Evolutionary conservation across 345 rosid genomes (phyloP), one percentile per base, ranked within the genome.

Genomic region (Alliaria petiolata): DNA sequence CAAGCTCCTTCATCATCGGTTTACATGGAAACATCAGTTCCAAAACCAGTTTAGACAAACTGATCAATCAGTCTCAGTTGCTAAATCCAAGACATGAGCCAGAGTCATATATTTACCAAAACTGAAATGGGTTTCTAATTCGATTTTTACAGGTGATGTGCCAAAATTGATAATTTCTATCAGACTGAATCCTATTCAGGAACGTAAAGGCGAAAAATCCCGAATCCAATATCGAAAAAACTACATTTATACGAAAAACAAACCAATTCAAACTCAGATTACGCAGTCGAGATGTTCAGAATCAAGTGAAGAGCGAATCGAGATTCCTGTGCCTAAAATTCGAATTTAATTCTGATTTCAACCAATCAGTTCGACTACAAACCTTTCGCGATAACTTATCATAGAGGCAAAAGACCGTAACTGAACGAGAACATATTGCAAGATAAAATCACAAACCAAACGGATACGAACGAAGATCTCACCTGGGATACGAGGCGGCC

Each of bases 401-500:
- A 10, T 7, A 5, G 12, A 30, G 4, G 12, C 3, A 34, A 1
- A 36, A 16, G 19, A 56, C 6, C 8, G 11, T 26, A 50, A 14
- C 26, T 6, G 38, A 69, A n/a, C 1, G 19, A 5, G 33, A 50
- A 13, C 11, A 26, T 12, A 38, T 0, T 7, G 15, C 16, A 20
- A 33, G 13, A 55, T 8, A 25, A 52, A 40, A 28, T 30, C 28
- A 40, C 53, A 13, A 38, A 9, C n/a, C 33, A 59, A 47, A 50
- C 9, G 11, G 25, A 49, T 25, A 38, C 30, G 35, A 55, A 43
- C 26, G 11, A 57, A 39, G 53, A 74, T 36, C 77, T 65, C 8
- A 65, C 77, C 57, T 57, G 60, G 53, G 67, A 46, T 56, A n/a
- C 31, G 45, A 47, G 4, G 53, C 36, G 5, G 46, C 4, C 66